Evolutionary conservation across 2,329 filamentous ascomycete genomes (phyloP), one percentile per base, ranked within the genome.

Genomic region (Fusarium guadeloupense): DNA sequence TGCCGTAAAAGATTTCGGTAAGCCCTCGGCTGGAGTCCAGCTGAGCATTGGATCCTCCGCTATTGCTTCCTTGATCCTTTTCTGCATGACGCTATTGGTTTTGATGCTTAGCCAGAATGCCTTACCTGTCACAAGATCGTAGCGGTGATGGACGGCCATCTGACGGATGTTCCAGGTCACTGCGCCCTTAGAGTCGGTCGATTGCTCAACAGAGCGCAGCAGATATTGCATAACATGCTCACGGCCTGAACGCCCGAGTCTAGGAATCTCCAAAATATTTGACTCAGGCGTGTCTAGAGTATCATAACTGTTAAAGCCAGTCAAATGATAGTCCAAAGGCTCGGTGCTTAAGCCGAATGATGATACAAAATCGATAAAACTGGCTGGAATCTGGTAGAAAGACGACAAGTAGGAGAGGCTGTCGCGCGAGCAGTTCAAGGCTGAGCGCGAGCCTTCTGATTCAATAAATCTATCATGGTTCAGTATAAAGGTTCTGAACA

Each of bases 161-260:
- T n/a, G n/a, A n/a, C n/a, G n/a, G n/a, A n/a, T n/a, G n/a, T n/a
- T n/a, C 44, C 44, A 47, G 4, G n/a, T 12, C 3, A 9, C 4
- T n/a, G n/a, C 4, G 2, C 5, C 9, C 1, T 5, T 10, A 0
- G 8, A 23, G 1, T 14, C 7, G 3, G 19, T 31, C 2, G 17
- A 34, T 5, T 9, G 16, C 16, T 62, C 58, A 5, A 54, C 12
- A 2, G 58, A 59, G 6, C 60, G 52, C 6, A 63, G 4, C 2
- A 63, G 34, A 23, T 63, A 63, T 9, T 56, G 59, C 5, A 54
- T n/a, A 1, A 30, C 9, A 21, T 48, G 30, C 19, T 63, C 57
- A 4, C 39, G 13, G 0, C 60, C 60, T 2, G 60, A 61, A 1
- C 60, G 56, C 1, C 49, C 60, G 0, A 63, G 26, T 2, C 21